phyloP scores from a whole-genome alignment of 2,329 filamentous ascomycete genomes.

The Aspergillus sergii region DNA sequence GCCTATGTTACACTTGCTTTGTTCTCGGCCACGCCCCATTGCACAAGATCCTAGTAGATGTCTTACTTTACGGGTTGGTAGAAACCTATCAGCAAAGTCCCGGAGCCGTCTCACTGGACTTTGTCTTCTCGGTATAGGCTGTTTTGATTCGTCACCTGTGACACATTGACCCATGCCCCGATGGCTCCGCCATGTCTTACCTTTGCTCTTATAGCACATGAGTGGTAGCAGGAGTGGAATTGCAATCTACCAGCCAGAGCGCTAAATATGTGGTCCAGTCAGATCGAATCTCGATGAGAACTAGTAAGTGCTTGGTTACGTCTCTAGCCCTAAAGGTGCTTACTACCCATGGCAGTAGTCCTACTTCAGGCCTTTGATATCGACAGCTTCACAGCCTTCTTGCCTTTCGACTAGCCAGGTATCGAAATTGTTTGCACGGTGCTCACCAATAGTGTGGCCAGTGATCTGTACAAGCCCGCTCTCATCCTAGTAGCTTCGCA shows the following conservation, averaged over 20 bases:
- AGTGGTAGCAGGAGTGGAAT: neutral
- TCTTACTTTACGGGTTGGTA: neutral
- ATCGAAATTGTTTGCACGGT: neutral
- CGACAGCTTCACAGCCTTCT: neutral
- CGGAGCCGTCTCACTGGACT: neutral
- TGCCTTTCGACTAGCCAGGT: neutral
- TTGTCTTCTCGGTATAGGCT: neutral
- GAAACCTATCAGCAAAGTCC: conserved; percentile 1
- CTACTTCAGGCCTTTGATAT: neutral
- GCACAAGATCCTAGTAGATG: neutral
- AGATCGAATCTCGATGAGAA: neutral
- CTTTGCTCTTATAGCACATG: neutral
- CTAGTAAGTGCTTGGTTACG: neutral
- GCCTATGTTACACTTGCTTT: neutral
- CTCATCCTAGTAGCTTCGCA: neutral
- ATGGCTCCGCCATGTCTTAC: neutral
- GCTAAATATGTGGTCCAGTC: neutral
- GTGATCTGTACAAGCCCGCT: neutral
- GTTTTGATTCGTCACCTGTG: neutral
- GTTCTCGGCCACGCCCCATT: neutral
- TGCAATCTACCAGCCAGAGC: neutral
- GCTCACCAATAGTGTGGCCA: neutral
- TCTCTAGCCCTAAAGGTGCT: neutral
- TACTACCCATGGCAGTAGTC: neutral
- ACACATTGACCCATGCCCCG: neutral